Conservation (phyloP, 2,329 filamentous ascomycete species). For the Atkinsonella hypoxylon region DNA sequence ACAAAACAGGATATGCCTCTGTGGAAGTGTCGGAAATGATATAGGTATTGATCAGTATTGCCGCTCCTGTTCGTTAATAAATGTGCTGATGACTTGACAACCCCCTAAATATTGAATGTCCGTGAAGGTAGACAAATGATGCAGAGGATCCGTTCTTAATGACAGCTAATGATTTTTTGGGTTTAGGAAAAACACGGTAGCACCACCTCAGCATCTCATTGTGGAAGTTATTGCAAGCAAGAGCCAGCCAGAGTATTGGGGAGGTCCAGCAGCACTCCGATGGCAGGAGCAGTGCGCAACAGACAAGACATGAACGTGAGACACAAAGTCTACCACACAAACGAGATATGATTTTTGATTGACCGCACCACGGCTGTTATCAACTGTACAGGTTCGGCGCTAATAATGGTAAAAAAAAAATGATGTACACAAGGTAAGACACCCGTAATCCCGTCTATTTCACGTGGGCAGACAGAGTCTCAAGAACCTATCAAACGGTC, state of each 20-base stretch:
- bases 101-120: constrained; percentile 1
- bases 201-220: too few relatives aligned
- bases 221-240: not conserved
- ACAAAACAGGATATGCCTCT: constrained; percentile 6
- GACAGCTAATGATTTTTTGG: not conserved
- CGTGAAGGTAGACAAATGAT: too few relatives aligned
- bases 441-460: constrained; percentile 53
- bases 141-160: not conserved
- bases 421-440: constrained; percentile 31
- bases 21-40: constrained; percentile 4
- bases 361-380: constrained; percentile 20
- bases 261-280: not conserved
- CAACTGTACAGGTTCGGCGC: constrained; percentile 24
- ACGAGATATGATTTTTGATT: constrained; percentile 3
- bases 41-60: constrained; percentile 5
- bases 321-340: not conserved
- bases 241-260: not conserved
- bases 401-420: constrained; percentile 22
- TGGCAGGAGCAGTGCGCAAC: constrained; percentile 1
- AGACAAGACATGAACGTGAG: not conserved
- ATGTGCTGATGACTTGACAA: constrained; percentile 7
- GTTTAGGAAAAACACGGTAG: not conserved
- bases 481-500: constrained; percentile 50
- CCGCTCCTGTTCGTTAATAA: constrained; percentile 5
- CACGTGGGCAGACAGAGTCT: constrained; percentile 68